Evolutionary conservation across 2,329 filamentous ascomycete species (phyloP).

Genomic region (Fusarium falciforme): DNA sequence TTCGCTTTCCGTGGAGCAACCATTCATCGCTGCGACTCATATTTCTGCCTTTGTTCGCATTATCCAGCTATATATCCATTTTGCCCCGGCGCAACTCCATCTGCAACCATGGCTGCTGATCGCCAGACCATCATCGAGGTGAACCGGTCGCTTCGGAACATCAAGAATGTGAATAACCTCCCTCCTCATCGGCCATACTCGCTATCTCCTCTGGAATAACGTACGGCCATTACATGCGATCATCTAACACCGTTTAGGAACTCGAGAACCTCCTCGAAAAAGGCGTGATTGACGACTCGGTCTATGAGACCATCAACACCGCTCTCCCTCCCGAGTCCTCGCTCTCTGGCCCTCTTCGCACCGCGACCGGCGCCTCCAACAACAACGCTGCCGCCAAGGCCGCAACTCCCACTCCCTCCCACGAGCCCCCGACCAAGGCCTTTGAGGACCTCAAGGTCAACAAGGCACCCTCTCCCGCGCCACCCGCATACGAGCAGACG

Average conservation of each 20-base stretch:
- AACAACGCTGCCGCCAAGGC: constrained; percentile 44
- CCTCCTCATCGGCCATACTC: not conserved
- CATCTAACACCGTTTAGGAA: constrained; percentile 67
- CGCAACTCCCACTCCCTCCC: constrained; percentile 45
- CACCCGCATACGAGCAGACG: constrained; percentile 65
- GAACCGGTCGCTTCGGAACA: constrained; percentile 87
- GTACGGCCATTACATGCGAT: not conserved
- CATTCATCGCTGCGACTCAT: not conserved
- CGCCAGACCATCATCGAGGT: constrained; percentile 73
- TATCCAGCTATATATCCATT: not conserved
- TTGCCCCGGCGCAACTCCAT: constrained; percentile 12
- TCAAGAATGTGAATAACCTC: constrained; percentile 75
- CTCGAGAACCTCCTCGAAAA: constrained; percentile 90
- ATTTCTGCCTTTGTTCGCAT: not conserved
- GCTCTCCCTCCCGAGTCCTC: constrained; percentile 79
- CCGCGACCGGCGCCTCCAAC: constrained; percentile 50
- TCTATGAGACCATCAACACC: constrained; percentile 79
- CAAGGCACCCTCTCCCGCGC: constrained; percentile 52
- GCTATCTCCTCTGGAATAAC: not conserved
- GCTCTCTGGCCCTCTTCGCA: constrained; percentile 62
- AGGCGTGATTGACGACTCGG: constrained; percentile 78
- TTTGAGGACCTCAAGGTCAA: constrained; percentile 57
- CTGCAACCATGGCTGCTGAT: constrained; percentile 58
- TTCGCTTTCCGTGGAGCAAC: constrained; percentile 7
- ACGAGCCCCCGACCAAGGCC: constrained; percentile 49